phyloP scores from a whole-genome alignment of 1,139 yeast genomes.

The Hyphopichia pseudoburtonii region DNA sequence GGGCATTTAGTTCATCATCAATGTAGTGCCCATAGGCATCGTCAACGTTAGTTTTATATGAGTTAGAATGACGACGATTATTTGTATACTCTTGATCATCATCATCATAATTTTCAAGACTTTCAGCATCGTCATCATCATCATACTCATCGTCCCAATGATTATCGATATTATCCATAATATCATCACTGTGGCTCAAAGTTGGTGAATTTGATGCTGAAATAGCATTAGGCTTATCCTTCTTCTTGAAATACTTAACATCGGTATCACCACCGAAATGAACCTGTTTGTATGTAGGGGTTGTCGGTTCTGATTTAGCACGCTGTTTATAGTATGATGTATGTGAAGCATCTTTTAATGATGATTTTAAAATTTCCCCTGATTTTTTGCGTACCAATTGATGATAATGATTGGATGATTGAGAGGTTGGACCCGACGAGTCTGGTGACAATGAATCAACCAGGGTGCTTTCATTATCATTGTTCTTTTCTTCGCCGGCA shows the following conservation, averaged over 20 bases:
- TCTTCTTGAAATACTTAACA: slow-evolving; percentile 67
- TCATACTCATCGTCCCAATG: slow-evolving; percentile 23
- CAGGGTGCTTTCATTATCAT: not conserved
- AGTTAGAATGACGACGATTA: slow-evolving; percentile 3
- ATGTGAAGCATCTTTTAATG: slow-evolving; percentile 46
- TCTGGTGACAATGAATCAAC: not conserved
- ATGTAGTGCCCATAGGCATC: slow-evolving; percentile 8
- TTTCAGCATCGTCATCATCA: slow-evolving; percentile 19
- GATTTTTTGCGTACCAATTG: slow-evolving; percentile 66
- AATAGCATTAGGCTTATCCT: slow-evolving; percentile 75
- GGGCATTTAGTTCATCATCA: slow-evolving; percentile 4
- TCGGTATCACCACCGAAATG: slow-evolving; percentile 73
- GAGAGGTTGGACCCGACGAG: not conserved
- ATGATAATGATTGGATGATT: slow-evolving; percentile 7
- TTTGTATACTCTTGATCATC: slow-evolving; percentile 7
- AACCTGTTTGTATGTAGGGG: slow-evolving; percentile 72
- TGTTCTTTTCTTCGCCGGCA: not conserved
- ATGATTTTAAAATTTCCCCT: slow-evolving; percentile 78
- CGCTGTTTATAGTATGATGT: slow-evolving; percentile 40
- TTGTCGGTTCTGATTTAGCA: slow-evolving; percentile 66
- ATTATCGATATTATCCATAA: slow-evolving; percentile 19
- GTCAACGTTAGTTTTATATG: slow-evolving; percentile 10
- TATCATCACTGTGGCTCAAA: slow-evolving; percentile 18
- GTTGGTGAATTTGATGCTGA: slow-evolving; percentile 65
- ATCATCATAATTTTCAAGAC: no score